These are phyloP conservation scores for Aspergillus brunneoviolaceus DNA, from an alignment of 2,329 filamentous ascomycete species.

Conservation along the genomic window DNA sequence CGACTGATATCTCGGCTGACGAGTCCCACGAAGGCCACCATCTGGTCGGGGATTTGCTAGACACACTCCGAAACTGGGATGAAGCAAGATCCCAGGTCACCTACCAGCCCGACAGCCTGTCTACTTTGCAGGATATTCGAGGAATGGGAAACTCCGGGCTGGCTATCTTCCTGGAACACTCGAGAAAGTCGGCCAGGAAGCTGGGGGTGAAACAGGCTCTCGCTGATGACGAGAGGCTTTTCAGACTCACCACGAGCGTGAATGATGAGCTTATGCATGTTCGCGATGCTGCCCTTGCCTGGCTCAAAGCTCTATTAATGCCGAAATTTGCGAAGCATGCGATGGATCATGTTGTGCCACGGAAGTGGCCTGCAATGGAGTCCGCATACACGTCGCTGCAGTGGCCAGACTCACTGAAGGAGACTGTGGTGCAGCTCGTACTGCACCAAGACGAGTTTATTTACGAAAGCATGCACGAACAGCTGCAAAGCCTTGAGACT, in stretches of 20 bases:
- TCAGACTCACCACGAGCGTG: slow-evolving; percentile 44
- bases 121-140: slow-evolving; percentile 49
- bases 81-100: slow-evolving; percentile 46
- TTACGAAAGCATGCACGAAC: slow-evolving; percentile 42
- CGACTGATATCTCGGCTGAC: slow-evolving; percentile 16
- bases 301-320: slow-evolving; percentile 53
- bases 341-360: slow-evolving; percentile 5
- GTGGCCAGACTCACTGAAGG: slow-evolving; percentile 58
- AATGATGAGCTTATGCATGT: slow-evolving; percentile 50
- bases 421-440: slow-evolving; percentile 54
- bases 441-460: slow-evolving; percentile 56
- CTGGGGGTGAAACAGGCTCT: slow-evolving; percentile 41
- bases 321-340: slow-evolving; percentile 33
- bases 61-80: slow-evolving; percentile 45
- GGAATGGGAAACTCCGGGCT: slow-evolving; percentile 50
- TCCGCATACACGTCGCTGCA: slow-evolving; percentile 55
- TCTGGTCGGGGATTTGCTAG: slow-evolving; percentile 47
- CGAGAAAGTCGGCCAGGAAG: slow-evolving; percentile 47
- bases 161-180: slow-evolving; percentile 58
- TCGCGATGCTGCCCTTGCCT: slow-evolving; percentile 54
- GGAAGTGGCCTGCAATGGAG: slow-evolving; percentile 22
- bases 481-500: slow-evolving; percentile 30
- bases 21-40: slow-evolving; percentile 25
- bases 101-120: slow-evolving; percentile 50
- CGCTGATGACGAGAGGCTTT: slow-evolving; percentile 37